Evolutionary conservation across 768 basidiomycete species (phyloP), one percentile per base, ranked within the genome.

Genomic region (Mycena indigotica): DNA sequence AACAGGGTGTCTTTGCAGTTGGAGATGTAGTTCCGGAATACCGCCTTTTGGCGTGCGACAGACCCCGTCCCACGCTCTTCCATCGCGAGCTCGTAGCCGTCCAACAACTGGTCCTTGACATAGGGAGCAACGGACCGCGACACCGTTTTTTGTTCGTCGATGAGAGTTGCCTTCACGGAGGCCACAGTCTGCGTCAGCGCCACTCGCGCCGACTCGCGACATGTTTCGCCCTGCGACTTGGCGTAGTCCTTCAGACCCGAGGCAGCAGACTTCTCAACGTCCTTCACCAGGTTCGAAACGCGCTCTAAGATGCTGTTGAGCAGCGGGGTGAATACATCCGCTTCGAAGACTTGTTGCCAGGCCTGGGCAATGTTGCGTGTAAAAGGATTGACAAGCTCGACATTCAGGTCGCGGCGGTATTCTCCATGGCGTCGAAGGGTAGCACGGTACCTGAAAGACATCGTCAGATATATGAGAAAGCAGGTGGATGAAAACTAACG

Each of bases 291-390:
- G 23, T 73, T 66, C 44, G 72, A 71, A 57, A 86, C 77, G 1
- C 73, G 66, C 1, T 56, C 54, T 24, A 70, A 67, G 5, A 76
- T 73, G 1, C 72, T 69, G 4, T 64, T 54, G 58, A 83, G 78
- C 56, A 86, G 81, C 5, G 75, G 65, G 1, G 68, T 72, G 63
- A 86, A 84, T 10, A 86, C 69, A 62, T 86, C 81, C 0, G 79
- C 74, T 65, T 86, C 84, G 57, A 86, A 86, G n/a, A 85, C 73
- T 64, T 80, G 74, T 17, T 77, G 73, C 85, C 84, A 87, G 5
- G 80, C 79, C 55, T 72, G 73, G 2, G 84, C 84, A 46, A 87
- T 84, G 58, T 80, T 80, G 39, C 75, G 75, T 1, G 84, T 85
- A 68, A 87, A 83, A 1, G 85, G 85, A 19, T 75, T 75, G 30